Evolutionary conservation across 108 stramenopile species (phyloP).

Genomic region (Cyclostephanos tholiformis): DNA sequence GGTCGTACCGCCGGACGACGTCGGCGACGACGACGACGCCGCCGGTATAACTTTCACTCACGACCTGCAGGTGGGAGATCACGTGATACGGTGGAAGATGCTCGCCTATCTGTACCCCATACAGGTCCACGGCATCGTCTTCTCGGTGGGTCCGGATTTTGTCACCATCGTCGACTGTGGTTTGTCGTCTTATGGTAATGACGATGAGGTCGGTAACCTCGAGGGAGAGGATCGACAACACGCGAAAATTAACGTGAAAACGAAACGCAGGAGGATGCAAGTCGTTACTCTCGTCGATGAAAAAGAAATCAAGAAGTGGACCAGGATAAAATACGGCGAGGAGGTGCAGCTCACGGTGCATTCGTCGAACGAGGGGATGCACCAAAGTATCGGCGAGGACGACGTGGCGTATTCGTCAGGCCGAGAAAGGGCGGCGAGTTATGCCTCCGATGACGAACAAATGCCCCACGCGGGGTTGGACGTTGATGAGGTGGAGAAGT

Average conservation of each 20-base stretch:
- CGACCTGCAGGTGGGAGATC: conserved; percentile 53
- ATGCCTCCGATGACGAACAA: neutral
- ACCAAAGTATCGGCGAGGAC: neutral
- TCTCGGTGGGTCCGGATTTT: conserved; percentile 50
- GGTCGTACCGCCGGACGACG: neutral
- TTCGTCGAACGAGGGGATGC: conserved; percentile 4
- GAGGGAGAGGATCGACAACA: conserved; percentile 29
- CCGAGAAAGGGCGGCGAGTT: neutral
- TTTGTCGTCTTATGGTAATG: conserved; percentile 32
- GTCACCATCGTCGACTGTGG: conserved; percentile 68
- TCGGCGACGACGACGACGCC: neutral
- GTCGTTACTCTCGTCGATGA: conserved; percentile 51
- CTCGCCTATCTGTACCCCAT: conserved; percentile 55
- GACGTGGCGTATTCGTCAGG: neutral
- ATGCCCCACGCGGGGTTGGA: conserved; percentile 8
- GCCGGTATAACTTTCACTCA: conserved; percentile 11
- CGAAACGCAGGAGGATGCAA: conserved; percentile 51
- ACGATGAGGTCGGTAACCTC: conserved; percentile 33
- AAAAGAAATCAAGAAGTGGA: conserved; percentile 61
- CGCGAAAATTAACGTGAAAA: conserved; percentile 11
- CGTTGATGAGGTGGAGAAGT: conserved; percentile 10
- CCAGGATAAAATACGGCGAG: conserved; percentile 46
- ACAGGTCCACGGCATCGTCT: conserved; percentile 63
- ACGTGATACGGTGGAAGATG: conserved; percentile 55
- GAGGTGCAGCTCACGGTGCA: conserved; percentile 40